phyloP scores from a whole-genome alignment of 176 grass and related monocot genomes.

The Cenchrus fungigraminus region DNA sequence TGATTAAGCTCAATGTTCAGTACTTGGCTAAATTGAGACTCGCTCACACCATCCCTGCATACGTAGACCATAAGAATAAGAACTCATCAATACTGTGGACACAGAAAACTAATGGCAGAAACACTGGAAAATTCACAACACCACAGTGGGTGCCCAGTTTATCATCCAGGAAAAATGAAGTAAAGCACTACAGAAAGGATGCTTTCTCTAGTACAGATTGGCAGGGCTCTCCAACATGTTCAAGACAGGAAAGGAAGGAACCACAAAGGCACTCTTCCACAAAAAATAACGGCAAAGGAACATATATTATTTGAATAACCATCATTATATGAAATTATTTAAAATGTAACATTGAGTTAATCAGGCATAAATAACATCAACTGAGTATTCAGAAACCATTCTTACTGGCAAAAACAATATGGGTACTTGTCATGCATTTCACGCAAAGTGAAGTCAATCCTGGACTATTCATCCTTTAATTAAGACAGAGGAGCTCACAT shows the following conservation, averaged over 20 bases:
- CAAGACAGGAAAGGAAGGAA: neutral
- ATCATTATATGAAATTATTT: constrained; percentile 1
- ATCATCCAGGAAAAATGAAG: constrained; percentile 10
- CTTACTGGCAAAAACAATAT: neutral
- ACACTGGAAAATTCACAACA: neutral
- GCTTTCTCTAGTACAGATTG: too few relatives aligned
- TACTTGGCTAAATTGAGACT: constrained; percentile 91
- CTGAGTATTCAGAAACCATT: neutral
- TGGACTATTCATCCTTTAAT: neutral
- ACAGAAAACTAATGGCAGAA: constrained; percentile 9
- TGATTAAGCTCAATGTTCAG: constrained; percentile 91
- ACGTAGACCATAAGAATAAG: constrained; percentile 2
- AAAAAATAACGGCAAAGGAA: neutral
- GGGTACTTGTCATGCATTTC: neutral
- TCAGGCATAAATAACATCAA: neutral
- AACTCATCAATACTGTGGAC: neutral
- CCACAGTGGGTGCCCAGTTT: neutral
- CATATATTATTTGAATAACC: neutral
- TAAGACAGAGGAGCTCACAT: constrained; percentile 1
- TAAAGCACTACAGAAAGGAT: neutral
- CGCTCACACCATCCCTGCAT: constrained; percentile 86
- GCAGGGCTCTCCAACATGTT: too few relatives aligned
- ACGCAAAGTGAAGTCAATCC: neutral
- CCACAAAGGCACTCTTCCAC: neutral
- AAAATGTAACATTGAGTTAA: constrained; percentile 17